Base-by-base conservation (phyloP, 1,284 basidiomycete genomes). In the Anthracocystis setariae region DNA sequence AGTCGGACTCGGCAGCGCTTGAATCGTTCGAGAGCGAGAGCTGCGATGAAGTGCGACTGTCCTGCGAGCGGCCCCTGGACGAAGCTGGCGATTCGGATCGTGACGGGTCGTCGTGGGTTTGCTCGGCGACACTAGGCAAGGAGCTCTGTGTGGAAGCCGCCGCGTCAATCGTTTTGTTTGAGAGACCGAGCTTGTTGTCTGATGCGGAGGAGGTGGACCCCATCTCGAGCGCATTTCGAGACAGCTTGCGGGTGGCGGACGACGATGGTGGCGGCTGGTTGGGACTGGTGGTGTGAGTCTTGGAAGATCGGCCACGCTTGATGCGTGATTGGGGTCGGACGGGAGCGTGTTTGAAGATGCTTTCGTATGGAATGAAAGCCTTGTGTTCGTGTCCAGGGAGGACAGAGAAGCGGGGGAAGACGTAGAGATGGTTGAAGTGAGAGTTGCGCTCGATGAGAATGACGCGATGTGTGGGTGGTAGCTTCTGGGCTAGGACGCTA, bases 311-410 rank as follows among this genome's bases (percentile, higher is more conserved):
- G 18, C 64, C 65, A 32, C 58, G 55, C 45, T 64, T 63, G 39
- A 57, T 18, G 12, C 46, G 52, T 2, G 49, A 52, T 47, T 61
- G 54, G 8, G 68, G 68, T 7, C 69, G 44, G 3, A 51, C 55
- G 8, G 69, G 69, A 3, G 52, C 90, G 43, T 67, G 24, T 84
- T 93, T 93, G 86, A 92, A 94, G 89, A 94, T 92, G 66, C 71
- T 76, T 15, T 78, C 71, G 77, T 85, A 87, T 1, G 74, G 85
- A 83, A 84, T 79, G 87, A 89, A 89, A 18, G 89, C 88, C 84
- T 90, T 90, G 84, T 90, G 88, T 82, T 90, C 89, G 76, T 90
- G 88, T 29, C 87, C 87, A 7, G 88, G 86, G 8, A 90, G 84
- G 13, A 90, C 87, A 9, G 88, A 86, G 69, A 88, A 87, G 46